A percentile compares a stretch with the other conserved stretches of the same genome.
Evolutionary conservation across 78 protist species (phyloP).

Genomic region (Guillardia theta): DNA sequence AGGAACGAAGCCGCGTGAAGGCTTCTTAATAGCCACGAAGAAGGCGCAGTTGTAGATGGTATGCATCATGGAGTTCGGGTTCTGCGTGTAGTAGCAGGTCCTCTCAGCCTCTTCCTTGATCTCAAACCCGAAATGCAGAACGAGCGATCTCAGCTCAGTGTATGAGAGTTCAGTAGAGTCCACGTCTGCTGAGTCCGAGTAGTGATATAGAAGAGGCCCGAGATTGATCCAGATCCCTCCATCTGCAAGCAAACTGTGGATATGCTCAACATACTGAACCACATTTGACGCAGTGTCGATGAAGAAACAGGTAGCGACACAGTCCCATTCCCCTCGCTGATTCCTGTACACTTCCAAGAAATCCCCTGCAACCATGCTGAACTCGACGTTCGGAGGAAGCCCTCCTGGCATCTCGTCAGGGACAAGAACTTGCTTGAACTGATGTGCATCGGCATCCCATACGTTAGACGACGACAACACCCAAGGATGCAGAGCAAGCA

Average conservation of each 20-base stretch:
- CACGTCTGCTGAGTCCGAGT: constrained; percentile 10
- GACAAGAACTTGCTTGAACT: neutral
- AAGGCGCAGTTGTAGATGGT: constrained; percentile 57
- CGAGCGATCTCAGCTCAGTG: constrained; percentile 52
- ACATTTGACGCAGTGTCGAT: constrained; percentile 93
- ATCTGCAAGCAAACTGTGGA: constrained; percentile 56
- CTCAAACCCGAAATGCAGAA: constrained; percentile 45
- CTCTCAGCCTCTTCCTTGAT: constrained; percentile 21
- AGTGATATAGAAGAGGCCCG: constrained; percentile 53
- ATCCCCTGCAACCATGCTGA: constrained; percentile 89
- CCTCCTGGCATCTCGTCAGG: constrained; percentile 50
- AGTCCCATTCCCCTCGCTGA: constrained; percentile 61
- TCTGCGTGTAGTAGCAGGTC: constrained; percentile 29
- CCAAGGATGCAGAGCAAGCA: constrained; percentile 48
- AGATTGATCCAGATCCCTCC: neutral
- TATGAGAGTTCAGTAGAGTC: constrained; percentile 55
- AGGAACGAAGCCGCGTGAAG: neutral
- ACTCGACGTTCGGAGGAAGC: constrained; percentile 30
- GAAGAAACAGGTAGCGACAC: constrained; percentile 86
- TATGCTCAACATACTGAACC: constrained; percentile 77
- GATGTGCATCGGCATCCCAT: neutral
- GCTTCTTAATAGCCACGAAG: constrained; percentile 55
- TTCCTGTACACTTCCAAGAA: constrained; percentile 66
- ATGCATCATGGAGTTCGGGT: constrained; percentile 48
- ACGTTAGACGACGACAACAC: constrained; percentile 47